Base-by-base conservation (phyloP, 768 basidiomycete species). In the Hericium alpestre region DNA sequence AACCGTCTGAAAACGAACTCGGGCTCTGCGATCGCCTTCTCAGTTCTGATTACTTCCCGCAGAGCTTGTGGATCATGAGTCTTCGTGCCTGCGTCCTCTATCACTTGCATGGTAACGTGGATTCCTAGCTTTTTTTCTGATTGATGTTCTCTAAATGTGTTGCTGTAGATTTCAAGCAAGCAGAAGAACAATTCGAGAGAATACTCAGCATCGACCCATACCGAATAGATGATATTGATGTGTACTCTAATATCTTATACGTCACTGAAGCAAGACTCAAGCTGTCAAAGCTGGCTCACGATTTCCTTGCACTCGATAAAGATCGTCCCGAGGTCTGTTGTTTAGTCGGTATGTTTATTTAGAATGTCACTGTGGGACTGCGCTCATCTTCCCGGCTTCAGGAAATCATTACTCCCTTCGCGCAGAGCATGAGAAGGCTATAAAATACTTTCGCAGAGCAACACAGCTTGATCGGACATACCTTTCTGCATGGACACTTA, bases 391-490 rank as follows among this genome's bases (percentile, higher is more conserved):
- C 37, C 23, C 16, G 3, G 46, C 37, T 20, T 10, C 62, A 99
- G 95, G 96, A n/a, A 98, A 98, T 65, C 93, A 97, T 66, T 95
- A 94, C 72, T 96, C 94, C 7, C 77, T 95, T 13, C 83, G 93
- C 25, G 82, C 84, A 12, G 95, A 98, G 65, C 93, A 97, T 70
- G 92, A 92, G 68, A 94, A 95, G 72, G 93, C 96, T 1, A 86
- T 97, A 62, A 87, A 87, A 65, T 97, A 97, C 71, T 98, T 98
- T 72, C 80, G 87, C 61, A 81, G 94, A 58, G 93, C 95, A 8
- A 89, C 93, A n/a, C 87, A 94, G 65, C 81, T 99, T 50, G 94
- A 99, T 69, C 81, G 90, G 56, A 93, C 89, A 1, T 98, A 93
- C 71, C 78, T 98, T 48, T 90, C 93, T 7, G 96, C 96, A 5